phyloP scores from a whole-genome alignment of 805 yeast species.

The Saturnispora kantuleensis region DNA sequence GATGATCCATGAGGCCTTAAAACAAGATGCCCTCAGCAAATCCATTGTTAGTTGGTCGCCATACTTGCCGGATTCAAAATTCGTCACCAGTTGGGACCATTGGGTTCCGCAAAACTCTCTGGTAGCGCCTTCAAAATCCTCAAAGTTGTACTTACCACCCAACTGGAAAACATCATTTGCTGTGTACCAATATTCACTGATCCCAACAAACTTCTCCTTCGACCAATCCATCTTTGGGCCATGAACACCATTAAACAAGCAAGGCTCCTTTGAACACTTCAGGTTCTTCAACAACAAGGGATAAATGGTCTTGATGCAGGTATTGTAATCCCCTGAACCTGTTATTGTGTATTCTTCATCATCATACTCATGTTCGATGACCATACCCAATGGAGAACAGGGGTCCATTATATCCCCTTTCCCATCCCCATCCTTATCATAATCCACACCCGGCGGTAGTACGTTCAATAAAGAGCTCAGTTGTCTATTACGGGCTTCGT shows the following conservation, averaged over 20 bases:
- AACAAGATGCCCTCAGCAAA: conserved; percentile 67
- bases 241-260: conserved; percentile 91
- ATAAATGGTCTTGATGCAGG: conserved; percentile 60
- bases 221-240: conserved; percentile 80
- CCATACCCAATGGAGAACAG: conserved; percentile 64
- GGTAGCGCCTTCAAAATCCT: conserved; percentile 54
- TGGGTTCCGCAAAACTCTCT: conserved; percentile 64
- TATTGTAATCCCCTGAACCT: conserved; percentile 74
- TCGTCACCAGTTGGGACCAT: conserved; percentile 49
- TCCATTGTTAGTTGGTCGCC: conserved; percentile 45
- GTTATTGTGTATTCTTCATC: conserved; percentile 39
- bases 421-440: conserved; percentile 38
- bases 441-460: conserved; percentile 35
- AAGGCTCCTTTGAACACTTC: conserved; percentile 82
- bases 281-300: conserved; percentile 69
- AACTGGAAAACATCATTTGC: conserved; percentile 83
- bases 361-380: conserved; percentile 36
- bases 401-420: conserved; percentile 55
- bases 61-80: conserved; percentile 46
- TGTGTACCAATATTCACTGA: conserved; percentile 96
- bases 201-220: conserved; percentile 78
- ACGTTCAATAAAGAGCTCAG: conserved; percentile 42
- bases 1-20: conserved; percentile 91
- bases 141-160: conserved; percentile 82
- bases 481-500: conserved; percentile 76